Base-by-base conservation (phyloP, 2,329 filamentous ascomycete species). In the Colletotrichum coccodes region DNA sequence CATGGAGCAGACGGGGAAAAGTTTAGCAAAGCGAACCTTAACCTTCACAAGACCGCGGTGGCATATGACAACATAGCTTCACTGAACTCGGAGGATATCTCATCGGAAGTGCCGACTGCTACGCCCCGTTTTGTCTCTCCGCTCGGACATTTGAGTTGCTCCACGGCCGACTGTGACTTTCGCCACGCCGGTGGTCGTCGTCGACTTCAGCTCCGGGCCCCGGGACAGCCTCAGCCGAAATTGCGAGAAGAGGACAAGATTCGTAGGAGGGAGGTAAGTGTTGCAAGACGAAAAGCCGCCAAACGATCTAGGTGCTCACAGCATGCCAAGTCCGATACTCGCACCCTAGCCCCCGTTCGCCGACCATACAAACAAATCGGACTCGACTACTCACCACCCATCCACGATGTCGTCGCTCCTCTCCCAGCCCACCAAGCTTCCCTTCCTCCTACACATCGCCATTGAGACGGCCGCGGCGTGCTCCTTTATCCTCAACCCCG, bases 401-500 rank as follows among this genome's bases (percentile, higher is more conserved):
- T n/a, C 14, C 36, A 38, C 18, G 30, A 78, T 78, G 75, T 7
- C 30, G 14, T 23, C 21, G 44, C 21, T 23, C 23, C n/a, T 26
- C 14, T 12, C 36, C n/a, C 64, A 63, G 12, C 18, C 59, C 28
- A 61, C 68, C 21, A 75, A 74, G 8, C 53, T 77, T 14, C 78
- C 83, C 16, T 84, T 84, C 57, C 71, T 79, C 34, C 50, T 78
- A 8, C 83, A 85, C 68, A 74, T 74, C 46, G 61, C 78, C 21
- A 70, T 84, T 57, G 83, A 84, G 70, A 81, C 80, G 14, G 76
- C 78, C 4, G 85, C 85, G 4, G 82, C 82, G 16, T 70, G 82
- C 6, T 80, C 81, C n/a, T 87, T 87, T 75, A 79, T 85, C 62
- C 72, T 83, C 44, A 67, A 64, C 1, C 84, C 85, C 2, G 73